Evolutionary conservation across 2,329 filamentous ascomycete species (phyloP).

Genomic region (Simplicillium aogashimaense): DNA sequence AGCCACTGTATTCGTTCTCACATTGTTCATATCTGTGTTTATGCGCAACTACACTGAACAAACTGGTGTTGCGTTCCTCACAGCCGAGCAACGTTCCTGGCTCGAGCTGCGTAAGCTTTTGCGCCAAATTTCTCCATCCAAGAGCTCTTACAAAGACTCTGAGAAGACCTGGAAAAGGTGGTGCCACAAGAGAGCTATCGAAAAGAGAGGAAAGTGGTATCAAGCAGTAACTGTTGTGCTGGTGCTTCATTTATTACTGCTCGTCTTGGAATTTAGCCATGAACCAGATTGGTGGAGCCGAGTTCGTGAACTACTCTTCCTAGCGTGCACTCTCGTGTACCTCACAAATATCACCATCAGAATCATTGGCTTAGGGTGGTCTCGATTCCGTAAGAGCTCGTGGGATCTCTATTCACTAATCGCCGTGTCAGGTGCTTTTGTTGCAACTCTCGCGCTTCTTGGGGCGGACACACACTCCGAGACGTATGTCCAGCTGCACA

Average conservation of each 20-base stretch:
- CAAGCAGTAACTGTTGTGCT: slow-evolving; percentile 69
- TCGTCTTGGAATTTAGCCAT: slow-evolving; percentile 78
- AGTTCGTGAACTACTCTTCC: slow-evolving; percentile 66
- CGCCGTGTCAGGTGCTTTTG: slow-evolving; percentile 68
- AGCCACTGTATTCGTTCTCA: slow-evolving; percentile 91
- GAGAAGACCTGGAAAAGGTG: slow-evolving; percentile 76
- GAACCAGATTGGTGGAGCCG: slow-evolving; percentile 63
- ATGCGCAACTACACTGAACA: slow-evolving; percentile 99
- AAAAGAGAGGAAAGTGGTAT: slow-evolving; percentile 92
- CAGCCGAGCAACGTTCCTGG: slow-evolving; percentile 93
- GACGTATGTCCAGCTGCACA: slow-evolving; percentile 73
- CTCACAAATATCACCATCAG: slow-evolving; percentile 74
- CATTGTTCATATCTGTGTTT: slow-evolving; percentile 96
- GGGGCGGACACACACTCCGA: slow-evolving; percentile 50
- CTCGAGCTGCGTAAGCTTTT: slow-evolving; percentile 87
- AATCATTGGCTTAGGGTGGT: slow-evolving; percentile 83
- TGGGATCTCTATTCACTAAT: slow-evolving; percentile 90
- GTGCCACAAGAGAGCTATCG: slow-evolving; percentile 90
- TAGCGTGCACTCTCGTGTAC: slow-evolving; percentile 74
- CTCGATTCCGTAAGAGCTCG: slow-evolving; percentile 80
- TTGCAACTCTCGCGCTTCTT: slow-evolving; percentile 67
- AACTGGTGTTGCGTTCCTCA: slow-evolving; percentile 92
- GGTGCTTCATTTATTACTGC: slow-evolving; percentile 70
- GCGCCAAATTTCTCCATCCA: slow-evolving; percentile 88
- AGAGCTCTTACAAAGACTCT: slow-evolving; percentile 72